A percentile compares a stretch with the other conserved stretches of the same genome.
phyloP scores from a whole-genome alignment of 2,329 filamentous ascomycete species.

The Fusarium mundagurra region DNA sequence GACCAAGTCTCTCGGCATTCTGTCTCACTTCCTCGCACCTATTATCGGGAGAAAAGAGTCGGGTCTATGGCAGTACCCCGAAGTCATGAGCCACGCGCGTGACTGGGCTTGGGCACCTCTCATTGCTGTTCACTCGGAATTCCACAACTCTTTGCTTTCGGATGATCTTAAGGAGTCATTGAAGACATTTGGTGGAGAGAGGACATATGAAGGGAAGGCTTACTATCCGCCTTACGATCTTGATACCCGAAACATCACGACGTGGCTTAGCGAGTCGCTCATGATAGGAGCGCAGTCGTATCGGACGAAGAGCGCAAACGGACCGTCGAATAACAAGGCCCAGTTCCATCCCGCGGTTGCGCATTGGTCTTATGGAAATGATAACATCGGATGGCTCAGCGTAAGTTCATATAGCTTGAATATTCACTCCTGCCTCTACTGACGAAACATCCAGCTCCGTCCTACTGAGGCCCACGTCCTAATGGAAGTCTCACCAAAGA shows the following conservation, averaged over 20 bases:
- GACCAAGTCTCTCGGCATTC: conserved; percentile 57
- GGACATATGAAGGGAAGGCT: conserved; percentile 3
- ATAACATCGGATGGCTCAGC: conserved; percentile 10
- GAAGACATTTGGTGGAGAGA: conserved; percentile 1
- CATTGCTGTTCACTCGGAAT: conserved; percentile 61
- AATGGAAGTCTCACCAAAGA: conserved; percentile 9
- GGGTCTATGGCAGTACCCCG: conserved; percentile 41
- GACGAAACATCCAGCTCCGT: neutral
- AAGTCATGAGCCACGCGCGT: conserved; percentile 64
- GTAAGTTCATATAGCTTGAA: neutral
- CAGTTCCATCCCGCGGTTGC: conserved; percentile 17
- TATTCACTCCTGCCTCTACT: neutral
- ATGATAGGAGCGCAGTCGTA: conserved; percentile 65
- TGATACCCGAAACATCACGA: conserved; percentile 65
- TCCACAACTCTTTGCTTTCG: conserved; percentile 58
- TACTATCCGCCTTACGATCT: conserved; percentile 46
- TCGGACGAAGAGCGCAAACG: neutral
- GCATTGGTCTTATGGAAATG: conserved; percentile 10
- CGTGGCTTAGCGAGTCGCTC: conserved; percentile 63
- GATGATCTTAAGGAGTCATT: conserved; percentile 46
- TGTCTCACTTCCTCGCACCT: conserved; percentile 35
- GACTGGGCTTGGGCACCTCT: conserved; percentile 67
- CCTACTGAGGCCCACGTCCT: conserved; percentile 5
- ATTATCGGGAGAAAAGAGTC: conserved; percentile 12
- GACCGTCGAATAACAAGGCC: conserved; percentile 11